These are phyloP conservation scores for Neocucurbitaria cava DNA, from an alignment of 2,329 filamentous ascomycete species.

Conservation along the genomic window DNA sequence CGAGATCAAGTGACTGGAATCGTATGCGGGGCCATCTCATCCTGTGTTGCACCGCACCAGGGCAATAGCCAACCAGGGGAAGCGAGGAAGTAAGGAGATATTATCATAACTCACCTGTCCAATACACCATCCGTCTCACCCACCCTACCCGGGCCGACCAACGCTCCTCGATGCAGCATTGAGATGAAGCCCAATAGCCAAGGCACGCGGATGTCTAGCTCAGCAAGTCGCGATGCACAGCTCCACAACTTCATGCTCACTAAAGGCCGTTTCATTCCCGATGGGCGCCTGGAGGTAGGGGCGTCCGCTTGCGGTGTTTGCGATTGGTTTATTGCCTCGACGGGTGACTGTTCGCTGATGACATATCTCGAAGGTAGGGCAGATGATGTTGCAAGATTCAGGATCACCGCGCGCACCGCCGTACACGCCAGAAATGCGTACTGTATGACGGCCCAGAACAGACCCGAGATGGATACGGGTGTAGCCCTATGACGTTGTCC, in stretches of 20 bases:
- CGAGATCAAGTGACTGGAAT: slow-evolving; percentile 67
- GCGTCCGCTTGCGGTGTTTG: slow-evolving; percentile 34
- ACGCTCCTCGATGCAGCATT: slow-evolving; percentile 75
- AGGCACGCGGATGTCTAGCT: slow-evolving; percentile 83
- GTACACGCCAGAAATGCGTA: slow-evolving; percentile 60
- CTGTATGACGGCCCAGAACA: slow-evolving; percentile 67
- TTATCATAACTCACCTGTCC: slow-evolving; percentile 79
- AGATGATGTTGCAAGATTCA: slow-evolving; percentile 70
- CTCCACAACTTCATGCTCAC: slow-evolving; percentile 79
- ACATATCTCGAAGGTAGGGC: slow-evolving; percentile 66
- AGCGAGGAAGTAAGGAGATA: slow-evolving; percentile 34
- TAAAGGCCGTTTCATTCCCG: slow-evolving; percentile 65
- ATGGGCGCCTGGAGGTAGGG: slow-evolving; percentile 42
- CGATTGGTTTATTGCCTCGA: slow-evolving; percentile 41
- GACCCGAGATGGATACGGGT: slow-evolving; percentile 29
- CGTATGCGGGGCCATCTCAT: slow-evolving; percentile 59
- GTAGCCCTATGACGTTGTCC: slow-evolving; percentile 20
- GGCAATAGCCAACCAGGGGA: slow-evolving; percentile 42
- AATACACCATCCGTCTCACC: slow-evolving; percentile 78
- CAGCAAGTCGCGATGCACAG: slow-evolving; percentile 73
- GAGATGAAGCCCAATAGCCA: slow-evolving; percentile 82
- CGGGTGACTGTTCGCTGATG: slow-evolving; percentile 38
- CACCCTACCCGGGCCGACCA: slow-evolving; percentile 76
- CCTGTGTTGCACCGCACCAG: slow-evolving; percentile 36
- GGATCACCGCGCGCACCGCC: slow-evolving; percentile 69